Percentiles rank a stretch among this genome's conserved stretches.
Conservation (phyloP, 768 basidiomycete genomes). For the Gloeostereum incarnatum region DNA sequence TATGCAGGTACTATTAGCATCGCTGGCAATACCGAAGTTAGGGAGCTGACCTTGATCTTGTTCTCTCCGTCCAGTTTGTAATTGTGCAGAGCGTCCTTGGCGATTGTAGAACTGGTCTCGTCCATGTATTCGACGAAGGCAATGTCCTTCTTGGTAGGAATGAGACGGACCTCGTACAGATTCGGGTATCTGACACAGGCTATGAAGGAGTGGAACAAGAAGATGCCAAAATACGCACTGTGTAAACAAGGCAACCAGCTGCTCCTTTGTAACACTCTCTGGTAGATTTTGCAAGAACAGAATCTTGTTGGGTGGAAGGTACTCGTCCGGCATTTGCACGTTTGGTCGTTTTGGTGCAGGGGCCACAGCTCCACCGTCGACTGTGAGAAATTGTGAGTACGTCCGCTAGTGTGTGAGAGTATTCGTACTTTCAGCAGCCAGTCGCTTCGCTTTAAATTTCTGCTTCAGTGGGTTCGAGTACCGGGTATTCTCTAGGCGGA, state of each 20-base stretch:
- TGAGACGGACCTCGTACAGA: conserved; percentile 94
- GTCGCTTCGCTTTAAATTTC: conserved; percentile 74
- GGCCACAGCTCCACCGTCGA: conserved; percentile 57
- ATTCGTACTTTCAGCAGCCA: conserved; percentile 74
- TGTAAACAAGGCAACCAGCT: conserved; percentile 83
- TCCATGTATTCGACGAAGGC: conserved; percentile 98
- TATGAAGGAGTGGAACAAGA: conserved; percentile 4
- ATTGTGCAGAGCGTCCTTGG: conserved; percentile 95
- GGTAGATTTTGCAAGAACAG: conserved; percentile 97
- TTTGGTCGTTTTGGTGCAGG: conserved; percentile 70
- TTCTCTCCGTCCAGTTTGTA: conserved; percentile 96
- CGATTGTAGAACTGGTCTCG: conserved; percentile 83
- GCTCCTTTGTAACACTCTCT: conserved; percentile 87
- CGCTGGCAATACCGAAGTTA: not conserved
- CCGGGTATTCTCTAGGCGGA: conserved; percentile 77
- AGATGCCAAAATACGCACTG: conserved; percentile 44
- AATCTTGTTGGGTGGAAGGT: conserved; percentile 98
- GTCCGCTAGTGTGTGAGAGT: no score
- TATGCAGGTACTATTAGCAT: conserved; percentile 14
- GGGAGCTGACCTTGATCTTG: conserved; percentile 86
- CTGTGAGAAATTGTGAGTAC: conserved; percentile 21
- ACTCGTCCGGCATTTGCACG: conserved; percentile 99
- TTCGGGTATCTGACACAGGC: conserved; percentile 70
- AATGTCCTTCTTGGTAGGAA: conserved; percentile 94
- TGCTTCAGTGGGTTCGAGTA: conserved; percentile 86